Base-by-base conservation (phyloP, 2,329 filamentous ascomycete genomes). In the Colletotrichum phormii region DNA sequence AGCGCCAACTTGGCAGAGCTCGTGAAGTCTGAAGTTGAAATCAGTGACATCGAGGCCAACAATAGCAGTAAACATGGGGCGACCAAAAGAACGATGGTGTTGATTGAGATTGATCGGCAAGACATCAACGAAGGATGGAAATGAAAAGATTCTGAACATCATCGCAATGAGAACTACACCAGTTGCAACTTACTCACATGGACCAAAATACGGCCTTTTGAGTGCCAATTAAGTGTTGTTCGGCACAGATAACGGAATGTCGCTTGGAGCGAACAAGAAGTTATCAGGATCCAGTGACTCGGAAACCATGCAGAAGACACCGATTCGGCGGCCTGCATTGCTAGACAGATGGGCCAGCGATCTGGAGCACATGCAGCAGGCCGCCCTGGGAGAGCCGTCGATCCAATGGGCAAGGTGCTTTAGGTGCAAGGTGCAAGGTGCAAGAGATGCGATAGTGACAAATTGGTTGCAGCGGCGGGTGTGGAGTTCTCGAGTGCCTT, bases 221-320 rank as follows among this genome's bases (percentile, higher is more conserved):
- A 8, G 42, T 18, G n/a, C 18, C 12, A 4, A n/a, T 3, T 22
- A 13, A 18, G 49, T 26, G 22, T 12, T 26, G 22, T 12, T 35
- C 13, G 22, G 42, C 22, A 51, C 3, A 18, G 26, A 22, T n/a
- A 8, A 55, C 9, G 8, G 33, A 29, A 11, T 9, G 31, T 12
- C 49, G 12, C 13, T 35, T 35, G 49, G 22, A 31, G 59, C 18
- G n/a, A 15, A 18, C 3, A 51, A 13, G 18, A 22, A 61, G 26
- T 26, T 7, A 67, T 42, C 54, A 5, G 26, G 61, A 65, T 71
- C 71, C 66, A 60, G 71, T 73, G 71, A 73, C 67, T 60, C 42
- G 61, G 60, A 22, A 46, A 37, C 5, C 35, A 73, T 73, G 71
- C 71, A 71, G 59, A 59, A 46, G 70, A 61, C 49, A 57, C 63